Evolutionary conservation across 108 stramenopile genomes (phyloP).

Genomic region (Skeletonema tropicum): DNA sequence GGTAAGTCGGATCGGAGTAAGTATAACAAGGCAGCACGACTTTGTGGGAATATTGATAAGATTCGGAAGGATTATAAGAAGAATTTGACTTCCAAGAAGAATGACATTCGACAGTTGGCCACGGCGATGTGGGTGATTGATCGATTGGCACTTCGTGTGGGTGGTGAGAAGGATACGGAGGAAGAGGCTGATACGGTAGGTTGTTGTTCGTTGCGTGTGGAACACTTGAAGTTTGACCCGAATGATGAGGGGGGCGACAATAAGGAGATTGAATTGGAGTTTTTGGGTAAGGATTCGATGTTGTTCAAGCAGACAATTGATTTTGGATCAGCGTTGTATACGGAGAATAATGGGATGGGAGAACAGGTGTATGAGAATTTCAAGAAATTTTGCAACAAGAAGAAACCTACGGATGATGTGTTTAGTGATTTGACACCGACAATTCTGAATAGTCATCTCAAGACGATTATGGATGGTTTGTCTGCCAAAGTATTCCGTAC

Average conservation of each 20-base stretch:
- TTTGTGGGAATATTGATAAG: slow-evolving; percentile 95
- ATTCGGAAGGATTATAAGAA: slow-evolving; percentile 93
- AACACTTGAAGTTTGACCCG: slow-evolving; percentile 97
- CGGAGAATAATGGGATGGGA: slow-evolving; percentile 85
- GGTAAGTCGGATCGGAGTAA: slow-evolving; percentile 97
- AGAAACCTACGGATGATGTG: slow-evolving; percentile 90
- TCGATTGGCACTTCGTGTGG: slow-evolving; percentile 98
- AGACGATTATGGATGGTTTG: slow-evolving; percentile 97
- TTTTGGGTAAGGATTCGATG: slow-evolving; percentile 99
- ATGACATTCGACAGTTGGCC: slow-evolving; percentile 87
- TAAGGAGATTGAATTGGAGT: slow-evolving; percentile 97
- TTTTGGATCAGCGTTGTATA: slow-evolving; percentile 87
- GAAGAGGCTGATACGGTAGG: slow-evolving; percentile 99
- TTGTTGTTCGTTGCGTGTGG: slow-evolving; percentile 98
- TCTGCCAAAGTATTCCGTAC: slow-evolving; percentile 99
- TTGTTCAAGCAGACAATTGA: slow-evolving; percentile 99
- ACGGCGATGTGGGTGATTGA: slow-evolving; percentile 99
- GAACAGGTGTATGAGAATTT: slow-evolving; percentile 93
- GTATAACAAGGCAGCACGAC: slow-evolving; percentile 96
- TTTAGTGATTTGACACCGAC: slow-evolving; percentile 95
- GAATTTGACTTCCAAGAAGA: slow-evolving; percentile 82
- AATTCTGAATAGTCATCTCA: slow-evolving; percentile 92
- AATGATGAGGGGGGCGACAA: slow-evolving; percentile 76
- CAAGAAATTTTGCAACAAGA: slow-evolving; percentile 87
- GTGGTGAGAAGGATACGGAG: slow-evolving; percentile 99